Evolutionary conservation across 495 filamentous ascomycete species (phyloP).

Genomic region (Hypomontagnella submonticulosa): DNA sequence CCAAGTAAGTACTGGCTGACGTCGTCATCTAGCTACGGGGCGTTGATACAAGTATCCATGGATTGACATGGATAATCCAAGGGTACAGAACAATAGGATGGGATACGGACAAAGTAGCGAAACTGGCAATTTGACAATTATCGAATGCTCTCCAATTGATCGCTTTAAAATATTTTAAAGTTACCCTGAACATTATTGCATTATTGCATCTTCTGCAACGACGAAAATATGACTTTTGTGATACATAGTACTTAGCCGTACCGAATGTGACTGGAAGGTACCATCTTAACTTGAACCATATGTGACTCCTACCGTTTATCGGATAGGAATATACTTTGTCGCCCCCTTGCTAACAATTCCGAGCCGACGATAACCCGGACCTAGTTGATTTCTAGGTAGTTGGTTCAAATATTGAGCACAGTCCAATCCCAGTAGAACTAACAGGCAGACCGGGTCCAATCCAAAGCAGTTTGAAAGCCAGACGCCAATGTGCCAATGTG

Average conservation of each 20-base stretch:
- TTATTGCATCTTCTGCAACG: conserved; percentile 5
- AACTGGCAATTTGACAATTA: too few species aligned
- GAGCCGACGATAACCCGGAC: conserved; percentile 40
- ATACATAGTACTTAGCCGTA: conserved; percentile 7
- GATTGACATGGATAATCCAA: neutral
- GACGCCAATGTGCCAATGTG: conserved; percentile 9
- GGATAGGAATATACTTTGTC: conserved; percentile 7
- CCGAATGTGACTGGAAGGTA: conserved; percentile 1
- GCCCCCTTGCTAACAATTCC: conserved; percentile 8
- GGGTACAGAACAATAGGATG: too few species aligned
- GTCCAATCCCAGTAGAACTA: neutral
- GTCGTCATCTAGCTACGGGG: conserved; percentile 24
- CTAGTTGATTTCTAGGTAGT: conserved; percentile 3
- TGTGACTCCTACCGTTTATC: neutral
- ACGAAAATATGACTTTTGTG: conserved; percentile 13
- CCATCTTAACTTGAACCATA: conserved; percentile 1
- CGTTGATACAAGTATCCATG: neutral
- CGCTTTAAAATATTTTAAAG: conserved; percentile 2
- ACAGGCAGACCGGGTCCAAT: conserved; percentile 6
- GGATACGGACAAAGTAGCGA: too few species aligned
- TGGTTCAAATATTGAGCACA: neutral
- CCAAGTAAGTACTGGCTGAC: conserved; percentile 9
- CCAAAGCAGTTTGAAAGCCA: conserved; percentile 17
- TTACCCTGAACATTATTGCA: conserved; percentile 7
- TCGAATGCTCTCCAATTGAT: too few species aligned